Conservation (phyloP, 345 rosid species). For the Rhodamnia rubescens region DNA sequence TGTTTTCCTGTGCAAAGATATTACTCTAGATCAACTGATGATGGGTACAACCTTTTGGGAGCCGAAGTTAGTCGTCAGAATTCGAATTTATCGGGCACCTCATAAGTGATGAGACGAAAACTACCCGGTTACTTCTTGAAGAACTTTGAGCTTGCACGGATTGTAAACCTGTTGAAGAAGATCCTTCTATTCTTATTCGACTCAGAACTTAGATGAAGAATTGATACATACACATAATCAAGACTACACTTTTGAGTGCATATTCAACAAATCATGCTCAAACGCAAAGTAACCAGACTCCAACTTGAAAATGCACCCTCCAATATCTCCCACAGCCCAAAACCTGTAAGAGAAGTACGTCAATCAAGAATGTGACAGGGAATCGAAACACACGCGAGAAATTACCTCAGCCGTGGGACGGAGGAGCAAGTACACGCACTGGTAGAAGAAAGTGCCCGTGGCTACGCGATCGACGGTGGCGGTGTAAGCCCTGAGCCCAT, state of each 20-base stretch:
- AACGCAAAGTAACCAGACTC: neutral
- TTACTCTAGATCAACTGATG: neutral
- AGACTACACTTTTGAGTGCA: neutral
- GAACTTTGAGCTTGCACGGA: neutral
- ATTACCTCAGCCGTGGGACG: slow-evolving; percentile 54
- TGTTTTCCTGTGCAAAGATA: neutral
- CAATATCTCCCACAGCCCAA: neutral
- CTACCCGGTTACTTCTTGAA: neutral
- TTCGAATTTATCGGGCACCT: neutral
- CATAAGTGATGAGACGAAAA: neutral
- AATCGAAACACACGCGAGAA: neutral
- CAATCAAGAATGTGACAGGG: neutral
- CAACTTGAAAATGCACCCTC: neutral
- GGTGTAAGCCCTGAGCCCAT: slow-evolving; percentile 35
- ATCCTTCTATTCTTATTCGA: neutral
- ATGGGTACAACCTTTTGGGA: neutral
- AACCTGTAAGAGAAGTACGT: neutral
- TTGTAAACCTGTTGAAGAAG: accelerated
- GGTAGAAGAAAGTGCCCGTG: slow-evolving; percentile 64
- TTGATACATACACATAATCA: neutral
- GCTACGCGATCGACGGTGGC: slow-evolving; percentile 49
- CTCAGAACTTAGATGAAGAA: neutral
- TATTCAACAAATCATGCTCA: neutral
- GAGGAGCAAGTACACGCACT: slow-evolving; percentile 70
- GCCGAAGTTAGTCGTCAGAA: accelerated